Evolutionary conservation across 2,329 filamentous ascomycete genomes (phyloP), one percentile per base, ranked within the genome.

Genomic region (Penicillium psychrosexuale): DNA sequence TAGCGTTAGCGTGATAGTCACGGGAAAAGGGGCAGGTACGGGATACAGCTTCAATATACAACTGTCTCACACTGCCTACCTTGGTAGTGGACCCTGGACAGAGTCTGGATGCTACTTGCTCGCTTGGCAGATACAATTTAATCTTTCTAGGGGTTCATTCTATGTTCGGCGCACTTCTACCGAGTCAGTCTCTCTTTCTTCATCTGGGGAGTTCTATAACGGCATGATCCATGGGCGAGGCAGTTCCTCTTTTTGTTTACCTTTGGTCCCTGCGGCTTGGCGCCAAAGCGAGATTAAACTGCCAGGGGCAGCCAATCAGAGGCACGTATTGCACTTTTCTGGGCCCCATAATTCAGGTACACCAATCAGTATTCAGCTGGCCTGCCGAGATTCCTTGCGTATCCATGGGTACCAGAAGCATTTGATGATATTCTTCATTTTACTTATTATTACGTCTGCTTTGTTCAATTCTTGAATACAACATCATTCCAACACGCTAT

Each of bases 321-420:
- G 8, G 13, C 3, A 13, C 8, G 27, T 5, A 44, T 22, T 31
- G 11, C 12, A 12, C 19, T 28, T 30, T 5, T 38, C 28, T 36
- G 46, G 27, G 48, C 42, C 43, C 53, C 55, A n/a, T 24, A 50
- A 60, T 57, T 55, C 68, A 70, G 67, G 68, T 39, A 70, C 69
- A 65, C 68, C 67, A 71, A 70, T 69, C 65, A 70, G 2, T 7
- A 22, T 19, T 7, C 6, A 19, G 40, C 4, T 33, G n/a, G 19
- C 11, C 46, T 58, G 48, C 57, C 61, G 39, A 62, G 54, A 62
- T 61, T 48, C 57, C 53, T 55, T 28, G 40, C 51, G 57, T 61
- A 59, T 62, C 58, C 61, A 63, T 60, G 57, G 62, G 55, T 56
- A 59, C 55, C 49, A 19, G n/a, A 11, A 19, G 24, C 45, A 47